Percentiles rank a stretch among this genome's conserved stretches.
phyloP scores from a whole-genome alignment of 352 stramenopile genomes.

The Blastocystis hominis region DNA sequence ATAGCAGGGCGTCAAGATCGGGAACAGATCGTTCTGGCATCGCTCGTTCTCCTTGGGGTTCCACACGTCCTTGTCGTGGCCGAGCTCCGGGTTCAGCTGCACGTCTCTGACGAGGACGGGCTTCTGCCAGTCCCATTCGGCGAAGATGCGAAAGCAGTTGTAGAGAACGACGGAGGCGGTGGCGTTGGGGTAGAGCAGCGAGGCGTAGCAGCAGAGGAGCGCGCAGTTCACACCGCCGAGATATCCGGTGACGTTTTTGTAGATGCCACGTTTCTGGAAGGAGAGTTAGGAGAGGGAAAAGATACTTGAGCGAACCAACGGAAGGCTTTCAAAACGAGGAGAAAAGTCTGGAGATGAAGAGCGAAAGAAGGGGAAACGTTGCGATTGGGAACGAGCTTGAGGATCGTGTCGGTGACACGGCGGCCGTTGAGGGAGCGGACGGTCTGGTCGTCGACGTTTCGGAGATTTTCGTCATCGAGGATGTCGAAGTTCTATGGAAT shows the following conservation, averaged over 20 bases:
- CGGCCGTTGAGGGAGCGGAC: constrained; percentile 82
- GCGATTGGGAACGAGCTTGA: constrained; percentile 77
- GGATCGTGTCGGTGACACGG: constrained; percentile 84
- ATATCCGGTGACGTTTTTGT: constrained; percentile 96
- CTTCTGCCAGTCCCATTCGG: constrained; percentile 57
- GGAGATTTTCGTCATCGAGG: constrained; percentile 70
- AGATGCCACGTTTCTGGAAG: constrained; percentile 78
- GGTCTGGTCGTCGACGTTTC: constrained; percentile 78
- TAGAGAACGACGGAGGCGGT: constrained; percentile 71
- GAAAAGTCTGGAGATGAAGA: constrained; percentile 71
- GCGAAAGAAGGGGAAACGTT: constrained; percentile 62
- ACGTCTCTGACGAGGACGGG: not conserved
- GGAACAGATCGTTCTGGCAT: constrained; percentile 86
- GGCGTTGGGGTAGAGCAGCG: constrained; percentile 66
- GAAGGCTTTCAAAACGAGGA: constrained; percentile 71
- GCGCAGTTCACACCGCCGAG: constrained; percentile 94
- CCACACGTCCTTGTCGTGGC: constrained; percentile 70
- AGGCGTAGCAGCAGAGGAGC: constrained; percentile 70
- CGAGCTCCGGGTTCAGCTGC: not conserved
- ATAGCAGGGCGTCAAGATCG: constrained; percentile 95
- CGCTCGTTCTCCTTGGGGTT: constrained; percentile 73
- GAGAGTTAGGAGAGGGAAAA: not conserved
- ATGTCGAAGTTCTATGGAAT: constrained; percentile 68
- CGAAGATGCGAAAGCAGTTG: constrained; percentile 78
- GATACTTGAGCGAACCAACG: constrained; percentile 67